Base-by-base conservation (phyloP, 2,329 filamentous ascomycete genomes). In the Purpureocillium lavendulum region DNA sequence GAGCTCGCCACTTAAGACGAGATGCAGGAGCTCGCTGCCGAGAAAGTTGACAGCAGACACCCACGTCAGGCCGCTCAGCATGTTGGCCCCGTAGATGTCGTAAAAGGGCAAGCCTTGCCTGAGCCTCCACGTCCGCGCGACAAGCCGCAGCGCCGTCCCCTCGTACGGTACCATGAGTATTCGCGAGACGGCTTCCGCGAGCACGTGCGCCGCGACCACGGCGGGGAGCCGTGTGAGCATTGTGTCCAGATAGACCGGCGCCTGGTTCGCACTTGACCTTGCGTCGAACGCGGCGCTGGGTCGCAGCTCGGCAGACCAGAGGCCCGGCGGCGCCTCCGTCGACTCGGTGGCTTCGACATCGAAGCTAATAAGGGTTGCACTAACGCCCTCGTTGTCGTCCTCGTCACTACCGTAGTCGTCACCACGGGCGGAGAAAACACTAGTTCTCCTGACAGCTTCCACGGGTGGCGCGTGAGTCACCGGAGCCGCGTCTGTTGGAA, bases 291-390 rank as follows among this genome's bases (percentile, higher is more conserved):
- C 56, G 18, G 59, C 55, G 43, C 69, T 77, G 3, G 74, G 72
- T 1, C 75, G 67, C 14, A 79, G 54, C 49, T 80, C 75, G 11
- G 75, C 75, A 4, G 71, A 75, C 75, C 75, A 80, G 2, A 73
- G 53, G 12, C 71, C 74, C 2, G 69, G 60, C 2, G 69, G 69
- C 3, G 65, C 63, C 35, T 75, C 70, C 3, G 62, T 66, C 1
- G 71, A 61, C 35, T 77, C 74, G 4, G 67, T 70, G 1, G 74
- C 70, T 45, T 80, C 75, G 21, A 79, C 73, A 40, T 80, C 75
- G 40, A 80, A 78, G 46, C 72, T 77, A 38, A 80, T 77, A 5
- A 79, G 57, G 0, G 74, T 77, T 2, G 73, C 69, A 40, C 68
- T 74, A 17, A 77, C 60, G 35, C 69, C 64, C 35, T 75, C 74